Conservation (phyloP, 1,139 yeast genomes). For the Blastobotrys raffinosifermentans region DNA sequence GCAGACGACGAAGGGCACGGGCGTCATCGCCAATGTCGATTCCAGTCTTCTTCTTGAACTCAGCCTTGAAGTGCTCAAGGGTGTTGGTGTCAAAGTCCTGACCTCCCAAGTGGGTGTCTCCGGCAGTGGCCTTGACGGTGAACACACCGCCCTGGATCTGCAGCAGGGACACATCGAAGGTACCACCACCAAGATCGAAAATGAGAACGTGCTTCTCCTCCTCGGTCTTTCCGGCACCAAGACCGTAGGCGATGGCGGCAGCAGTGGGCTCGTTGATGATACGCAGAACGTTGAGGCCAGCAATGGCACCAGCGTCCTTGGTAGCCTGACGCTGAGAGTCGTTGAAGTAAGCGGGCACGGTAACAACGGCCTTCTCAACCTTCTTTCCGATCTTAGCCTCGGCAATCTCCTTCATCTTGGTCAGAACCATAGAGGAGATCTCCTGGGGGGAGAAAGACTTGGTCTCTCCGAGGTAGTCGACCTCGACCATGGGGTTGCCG, state of each 20-base stretch:
- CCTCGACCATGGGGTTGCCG: conserved; percentile 90
- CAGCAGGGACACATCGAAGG: conserved; percentile 91
- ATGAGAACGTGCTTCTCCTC: conserved; percentile 83
- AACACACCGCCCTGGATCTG: conserved; percentile 94
- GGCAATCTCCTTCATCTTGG: conserved; percentile 97
- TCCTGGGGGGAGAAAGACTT: conserved; percentile 97
- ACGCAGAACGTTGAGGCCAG: conserved; percentile 94
- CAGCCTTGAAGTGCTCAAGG: conserved; percentile 71
- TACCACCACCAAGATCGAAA: conserved; percentile 98
- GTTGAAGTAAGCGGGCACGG: conserved; percentile 97
- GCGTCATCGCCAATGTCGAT: conserved; percentile 68
- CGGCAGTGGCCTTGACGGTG: conserved; percentile 96
- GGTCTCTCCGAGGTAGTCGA: conserved; percentile 88
- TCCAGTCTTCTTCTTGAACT: conserved; percentile 81
- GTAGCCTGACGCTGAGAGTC: conserved; percentile 98
- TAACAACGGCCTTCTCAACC: conserved; percentile 91
- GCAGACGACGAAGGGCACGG: conserved; percentile 80
- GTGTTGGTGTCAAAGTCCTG: conserved; percentile 85
- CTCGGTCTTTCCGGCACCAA: conserved; percentile 83
- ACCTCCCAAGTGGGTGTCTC: conserved; percentile 99
- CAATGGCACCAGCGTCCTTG: conserved; percentile 97
- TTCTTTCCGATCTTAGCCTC: conserved; percentile 91
- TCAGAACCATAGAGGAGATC: conserved; percentile 91
- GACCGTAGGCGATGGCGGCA: conserved; percentile 98
- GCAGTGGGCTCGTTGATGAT: conserved; percentile 98